Evolutionary conservation across 2,329 filamentous ascomycete genomes (phyloP).

Genomic region (Hypoxylon sp.): DNA sequence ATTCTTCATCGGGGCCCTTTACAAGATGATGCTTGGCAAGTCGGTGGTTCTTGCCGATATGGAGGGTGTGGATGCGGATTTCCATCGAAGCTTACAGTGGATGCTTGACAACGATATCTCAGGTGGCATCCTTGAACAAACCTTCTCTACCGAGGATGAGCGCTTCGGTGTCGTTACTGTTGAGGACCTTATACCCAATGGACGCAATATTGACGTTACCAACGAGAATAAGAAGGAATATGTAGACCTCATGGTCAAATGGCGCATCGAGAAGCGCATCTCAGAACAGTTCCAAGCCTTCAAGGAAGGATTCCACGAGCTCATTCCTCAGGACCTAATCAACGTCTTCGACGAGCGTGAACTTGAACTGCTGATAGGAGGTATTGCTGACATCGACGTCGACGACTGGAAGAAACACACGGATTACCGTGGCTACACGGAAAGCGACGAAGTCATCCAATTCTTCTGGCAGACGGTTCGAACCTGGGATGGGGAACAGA

Average conservation of each 20-base stretch:
- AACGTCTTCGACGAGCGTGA: conserved; percentile 99
- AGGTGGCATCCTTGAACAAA: conserved; percentile 91
- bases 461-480: conserved; percentile 99
- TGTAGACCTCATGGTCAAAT: conserved; percentile 97
- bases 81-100: conserved; percentile 96
- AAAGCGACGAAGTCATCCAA: conserved; percentile 95
- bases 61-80: conserved; percentile 98
- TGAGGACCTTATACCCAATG: conserved; percentile 90
- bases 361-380: conserved; percentile 93
- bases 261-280: conserved; percentile 98
- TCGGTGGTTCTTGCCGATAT: conserved; percentile 91
- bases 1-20: conserved; percentile 98
- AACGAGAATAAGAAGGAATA: conserved; percentile 99
- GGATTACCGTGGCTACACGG: conserved; percentile 97
- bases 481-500: conserved; percentile 97
- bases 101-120: conserved; percentile 97
- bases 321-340: conserved; percentile 94
- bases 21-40: conserved; percentile 99
- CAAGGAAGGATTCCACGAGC: conserved; percentile 95
- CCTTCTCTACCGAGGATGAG: conserved; percentile 97
- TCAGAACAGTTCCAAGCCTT: conserved; percentile 99
- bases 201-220: conserved; percentile 92
- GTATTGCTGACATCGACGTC: conserved; percentile 99
- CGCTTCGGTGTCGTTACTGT: conserved; percentile 94
- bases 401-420: conserved; percentile 99